phyloP scores from a whole-genome alignment of 2,329 filamentous ascomycete genomes.

The Penicillium sclerotiorum region DNA sequence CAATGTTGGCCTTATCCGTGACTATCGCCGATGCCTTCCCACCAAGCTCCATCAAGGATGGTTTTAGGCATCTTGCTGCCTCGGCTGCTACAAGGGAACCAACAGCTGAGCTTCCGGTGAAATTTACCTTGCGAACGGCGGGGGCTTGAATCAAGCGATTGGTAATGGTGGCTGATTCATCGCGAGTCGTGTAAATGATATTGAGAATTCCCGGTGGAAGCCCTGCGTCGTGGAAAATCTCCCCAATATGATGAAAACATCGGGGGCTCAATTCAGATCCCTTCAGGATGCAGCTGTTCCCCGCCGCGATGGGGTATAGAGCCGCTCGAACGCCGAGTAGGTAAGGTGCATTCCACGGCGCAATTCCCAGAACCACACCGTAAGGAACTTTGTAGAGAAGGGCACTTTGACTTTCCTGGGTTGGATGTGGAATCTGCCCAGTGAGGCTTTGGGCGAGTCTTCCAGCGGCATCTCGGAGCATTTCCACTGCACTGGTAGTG shows the following conservation, averaged over 20 bases:
- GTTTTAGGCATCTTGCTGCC: constrained; percentile 47
- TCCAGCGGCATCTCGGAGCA: constrained; percentile 55
- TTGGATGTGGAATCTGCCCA: constrained; percentile 51
- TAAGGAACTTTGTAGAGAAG: constrained; percentile 73
- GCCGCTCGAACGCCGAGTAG: constrained; percentile 53
- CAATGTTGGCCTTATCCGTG: constrained; percentile 48
- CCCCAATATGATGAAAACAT: constrained; percentile 36
- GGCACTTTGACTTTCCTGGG: constrained; percentile 56
- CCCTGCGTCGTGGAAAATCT: constrained; percentile 45
- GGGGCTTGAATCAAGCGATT: constrained; percentile 42
- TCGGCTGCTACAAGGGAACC: constrained; percentile 45
- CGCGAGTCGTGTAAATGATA: constrained; percentile 34
- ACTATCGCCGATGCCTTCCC: constrained; percentile 50
- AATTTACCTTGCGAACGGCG: constrained; percentile 46
- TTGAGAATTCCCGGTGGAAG: constrained; percentile 48
- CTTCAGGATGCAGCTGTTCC: constrained; percentile 66
- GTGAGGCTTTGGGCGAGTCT: constrained; percentile 45
- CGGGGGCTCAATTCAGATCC: constrained; percentile 38
- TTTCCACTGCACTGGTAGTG: constrained; percentile 27
- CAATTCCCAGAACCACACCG: constrained; percentile 76
- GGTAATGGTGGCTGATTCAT: constrained; percentile 39
- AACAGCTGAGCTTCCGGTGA: constrained; percentile 49
- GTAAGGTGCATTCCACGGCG: constrained; percentile 65
- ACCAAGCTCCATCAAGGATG: constrained; percentile 50
- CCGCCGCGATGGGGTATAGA: constrained; percentile 63